Evolutionary conservation across 2,329 filamentous ascomycete species (phyloP), one percentile per base, ranked within the genome.

Genomic region (Lachnellula occidentalis): DNA sequence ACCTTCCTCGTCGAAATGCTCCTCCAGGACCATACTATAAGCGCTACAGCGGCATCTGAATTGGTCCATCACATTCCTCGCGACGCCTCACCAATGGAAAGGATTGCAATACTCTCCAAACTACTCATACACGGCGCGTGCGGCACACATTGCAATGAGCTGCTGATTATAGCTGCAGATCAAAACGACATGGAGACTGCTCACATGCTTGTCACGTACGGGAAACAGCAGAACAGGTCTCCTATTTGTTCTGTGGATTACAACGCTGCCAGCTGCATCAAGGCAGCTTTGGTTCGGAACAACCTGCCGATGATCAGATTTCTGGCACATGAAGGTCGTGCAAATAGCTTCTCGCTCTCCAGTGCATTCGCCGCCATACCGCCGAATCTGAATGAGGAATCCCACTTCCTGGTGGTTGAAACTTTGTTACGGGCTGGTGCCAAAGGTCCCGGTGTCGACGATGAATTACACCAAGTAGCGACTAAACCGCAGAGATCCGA

Each of bases 191-290:
- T 52, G n/a, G 50, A 54, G 5, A 54, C 63, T 21, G 58, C 62
- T 12, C 56, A 60, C 22, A 51, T 63, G 31, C 45, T 67, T 21
- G 45, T 67, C 24, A 50, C 53, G 11, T 54, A 63, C 27, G 56
- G 60, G 19, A 52, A 34, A 22, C 48, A 48, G 31, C 45, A 55
- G 12, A 48, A 53, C 14, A 43, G 46, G 3, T 11, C 19, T n/a
- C 54, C 56, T 5, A 45, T 58, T 8, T 65, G 61, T 24, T 65
- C 63, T 0, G 60, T 64, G 34, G 61, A 66, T 48, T 64, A 65
- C 48, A 52, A 65, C 45, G 57, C 60, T 46, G 63, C 59, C 9
- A 46, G 58, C 34, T 58, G 60, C 21, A 55, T 66, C 39, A 42
- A 57, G 17, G 22, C 56, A n/a, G 57, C 64, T 7, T 56, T 67